These are phyloP conservation scores for Didymella lethalis DNA, from an alignment of 2,329 filamentous ascomycete species.

Conservation along the genomic window DNA sequence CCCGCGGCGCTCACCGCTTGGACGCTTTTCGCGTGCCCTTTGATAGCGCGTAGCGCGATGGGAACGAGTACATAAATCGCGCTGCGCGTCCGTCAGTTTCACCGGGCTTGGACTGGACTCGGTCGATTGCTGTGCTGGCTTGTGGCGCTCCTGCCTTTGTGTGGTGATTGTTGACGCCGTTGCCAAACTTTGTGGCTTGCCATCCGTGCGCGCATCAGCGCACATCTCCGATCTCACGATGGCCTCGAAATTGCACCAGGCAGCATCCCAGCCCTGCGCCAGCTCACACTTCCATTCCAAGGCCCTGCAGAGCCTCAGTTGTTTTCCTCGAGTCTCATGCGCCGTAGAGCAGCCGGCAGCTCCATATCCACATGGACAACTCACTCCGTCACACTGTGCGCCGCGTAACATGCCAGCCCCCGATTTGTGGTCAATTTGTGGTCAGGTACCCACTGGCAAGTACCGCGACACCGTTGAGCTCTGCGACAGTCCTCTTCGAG, in stretches of 20 bases:
- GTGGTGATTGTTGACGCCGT: slow-evolving; percentile 17
- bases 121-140: neutral
- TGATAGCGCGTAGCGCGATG: slow-evolving; percentile 12
- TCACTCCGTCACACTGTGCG: slow-evolving; percentile 17
- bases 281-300: slow-evolving; percentile 16
- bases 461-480: slow-evolving; percentile 3
- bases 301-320: slow-evolving; percentile 10
- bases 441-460: slow-evolving; percentile 11
- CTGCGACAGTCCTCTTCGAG: slow-evolving; percentile 8
- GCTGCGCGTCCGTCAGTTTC: slow-evolving; percentile 3
- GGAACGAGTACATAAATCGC: slow-evolving; percentile 3
- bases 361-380: slow-evolving; percentile 17
- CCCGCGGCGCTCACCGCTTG: slow-evolving; percentile 20
- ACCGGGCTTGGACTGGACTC: neutral
- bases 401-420: slow-evolving; percentile 20
- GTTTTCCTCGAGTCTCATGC: slow-evolving; percentile 17
- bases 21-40: slow-evolving; percentile 7
- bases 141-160: slow-evolving; percentile 7
- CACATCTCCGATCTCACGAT: slow-evolving; percentile 21
- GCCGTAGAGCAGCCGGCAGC: slow-evolving; percentile 3
- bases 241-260: slow-evolving; percentile 14
- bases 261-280: slow-evolving; percentile 19
- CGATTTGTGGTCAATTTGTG: slow-evolving; percentile 1
- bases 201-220: slow-evolving; percentile 10
- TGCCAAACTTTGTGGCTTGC: slow-evolving; percentile 18